phyloP scores from a whole-genome alignment of 148 eudicot species.

The Fagopyrum homotropicum region DNA sequence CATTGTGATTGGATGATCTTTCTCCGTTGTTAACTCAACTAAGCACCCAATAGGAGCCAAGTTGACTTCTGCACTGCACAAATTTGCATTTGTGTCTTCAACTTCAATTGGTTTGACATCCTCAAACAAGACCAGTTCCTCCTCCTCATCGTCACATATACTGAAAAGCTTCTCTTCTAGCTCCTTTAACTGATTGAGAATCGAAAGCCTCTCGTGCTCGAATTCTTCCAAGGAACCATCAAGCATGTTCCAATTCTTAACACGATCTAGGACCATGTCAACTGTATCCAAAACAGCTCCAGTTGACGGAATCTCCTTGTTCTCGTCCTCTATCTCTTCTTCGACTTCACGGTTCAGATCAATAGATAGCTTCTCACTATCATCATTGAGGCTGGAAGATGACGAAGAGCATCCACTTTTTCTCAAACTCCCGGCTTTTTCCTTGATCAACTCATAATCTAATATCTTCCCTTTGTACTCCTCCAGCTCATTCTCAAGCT shows the following conservation, averaged over 20 bases:
- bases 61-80: constrained; percentile 24
- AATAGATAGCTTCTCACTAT: constrained; percentile 8
- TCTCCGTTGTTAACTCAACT: neutral
- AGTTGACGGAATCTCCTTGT: neutral
- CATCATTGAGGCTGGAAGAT: constrained; percentile 11
- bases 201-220: constrained; percentile 33
- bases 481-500: constrained; percentile 67
- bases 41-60: constrained; percentile 1
- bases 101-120: constrained; percentile 13
- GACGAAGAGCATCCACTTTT: constrained; percentile 29
- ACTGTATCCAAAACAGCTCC: constrained; percentile 12
- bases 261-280: constrained; percentile 23
- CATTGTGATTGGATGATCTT: constrained; percentile 18
- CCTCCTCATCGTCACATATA: constrained; percentile 22
- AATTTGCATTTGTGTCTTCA: neutral
- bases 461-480: constrained; percentile 43
- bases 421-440: constrained; percentile 22
- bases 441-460: constrained; percentile 26
- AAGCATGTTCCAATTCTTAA: constrained; percentile 28
- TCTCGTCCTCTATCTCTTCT: neutral
- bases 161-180: constrained; percentile 34
- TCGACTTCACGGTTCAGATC: constrained; percentile 2
- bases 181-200: constrained; percentile 31
- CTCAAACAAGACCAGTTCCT: neutral
- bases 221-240: constrained; percentile 29